Base-by-base conservation (phyloP, 1,284 basidiomycete genomes). In the Bjerkandera adusta region DNA sequence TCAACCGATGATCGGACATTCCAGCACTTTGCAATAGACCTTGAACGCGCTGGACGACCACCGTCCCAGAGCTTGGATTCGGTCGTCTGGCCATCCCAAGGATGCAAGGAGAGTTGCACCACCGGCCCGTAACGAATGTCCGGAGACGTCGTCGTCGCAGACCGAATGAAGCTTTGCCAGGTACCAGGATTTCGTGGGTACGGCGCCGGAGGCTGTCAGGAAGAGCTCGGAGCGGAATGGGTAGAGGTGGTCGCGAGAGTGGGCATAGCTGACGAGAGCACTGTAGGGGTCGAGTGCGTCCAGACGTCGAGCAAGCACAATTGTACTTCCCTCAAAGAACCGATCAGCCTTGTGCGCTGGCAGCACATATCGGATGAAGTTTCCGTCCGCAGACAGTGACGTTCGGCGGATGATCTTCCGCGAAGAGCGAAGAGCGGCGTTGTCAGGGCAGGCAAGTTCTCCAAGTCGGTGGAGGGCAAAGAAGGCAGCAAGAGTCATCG, bases 51-150 rank as follows among this genome's bases (percentile, higher is more conserved):
- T 47, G 0, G 68, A 70, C 0, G 67, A 62, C 71, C 70, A 73
- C 1, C 60, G 49, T 0, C 70, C 68, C 0, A 66, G 15, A 0
- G 63, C 61, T 47, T 69, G 68, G 20, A 73, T 71, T 21, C 56
- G 34, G 11, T 59, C 51, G n/a, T 63, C 56, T 0, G 68, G 51
- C 2, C 64, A 47, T 0, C 71, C 67, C 0, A 57, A 48, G 0
- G 51, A 34, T 0, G 69, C 68, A 25, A 64, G 60, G 27, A 53
- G 59, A 0, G 70, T 74, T 0, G 70, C 67, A 1, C 67, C 65
- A 0, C 70, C 69, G 6, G 68, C 58, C 3, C 65, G 58, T 13
- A 62, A 22, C 3, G 70, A 71, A 36, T 73, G 70, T 0, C 70
- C 68, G 6, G 43, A 48, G 37, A 60, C 20, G 21, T 52, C 24